A percentile compares a stretch with the other conserved stretches of the same genome.
These are phyloP conservation scores for Paramecium sexaurelia DNA, from an alignment of 73 alveolate genomes.

Conservation along the genomic window DNA sequence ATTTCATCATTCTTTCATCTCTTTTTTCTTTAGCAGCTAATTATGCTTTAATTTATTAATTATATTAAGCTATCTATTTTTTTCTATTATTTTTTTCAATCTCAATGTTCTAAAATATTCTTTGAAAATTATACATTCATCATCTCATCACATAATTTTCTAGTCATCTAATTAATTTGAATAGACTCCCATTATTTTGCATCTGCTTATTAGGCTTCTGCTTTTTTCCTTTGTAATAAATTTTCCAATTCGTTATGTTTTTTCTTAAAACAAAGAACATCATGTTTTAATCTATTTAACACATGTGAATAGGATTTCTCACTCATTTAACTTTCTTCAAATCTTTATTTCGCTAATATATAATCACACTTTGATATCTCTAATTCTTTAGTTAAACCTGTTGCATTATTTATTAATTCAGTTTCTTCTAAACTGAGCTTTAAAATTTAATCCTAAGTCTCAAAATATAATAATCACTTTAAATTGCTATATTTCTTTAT, in stretches of 20 bases:
- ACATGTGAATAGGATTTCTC: constrained; percentile 76
- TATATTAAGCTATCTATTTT: constrained; percentile 43
- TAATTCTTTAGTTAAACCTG: neutral
- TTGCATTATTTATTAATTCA: neutral
- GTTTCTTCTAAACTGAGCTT: neutral
- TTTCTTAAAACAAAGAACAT: constrained; percentile 75
- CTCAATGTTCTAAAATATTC: constrained; percentile 44
- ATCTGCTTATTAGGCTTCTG: constrained; percentile 65
- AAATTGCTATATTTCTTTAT: constrained; percentile 46
- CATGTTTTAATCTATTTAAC: constrained; percentile 85
- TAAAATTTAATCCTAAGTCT: neutral
- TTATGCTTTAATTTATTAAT: constrained; percentile 56
- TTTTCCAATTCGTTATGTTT: constrained; percentile 70
- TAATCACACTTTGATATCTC: constrained; percentile 69
- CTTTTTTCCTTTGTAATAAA: constrained; percentile 59
- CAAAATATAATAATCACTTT: neutral
- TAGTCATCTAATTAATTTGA: constrained; percentile 74
- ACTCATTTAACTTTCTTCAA: constrained; percentile 75
- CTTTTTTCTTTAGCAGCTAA: constrained; percentile 67
- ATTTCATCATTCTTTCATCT: constrained; percentile 62
- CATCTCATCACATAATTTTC: constrained; percentile 73
- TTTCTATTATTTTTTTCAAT: constrained; percentile 64
- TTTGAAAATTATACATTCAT: constrained; percentile 60
- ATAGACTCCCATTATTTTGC: constrained; percentile 75
- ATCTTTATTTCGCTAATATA: constrained; percentile 69